Percentiles rank a stretch among this genome's conserved stretches.
These are phyloP conservation scores for Aurinia saxatilis DNA, from an alignment of 345 rosid genomes.

Conservation along the genomic window DNA sequence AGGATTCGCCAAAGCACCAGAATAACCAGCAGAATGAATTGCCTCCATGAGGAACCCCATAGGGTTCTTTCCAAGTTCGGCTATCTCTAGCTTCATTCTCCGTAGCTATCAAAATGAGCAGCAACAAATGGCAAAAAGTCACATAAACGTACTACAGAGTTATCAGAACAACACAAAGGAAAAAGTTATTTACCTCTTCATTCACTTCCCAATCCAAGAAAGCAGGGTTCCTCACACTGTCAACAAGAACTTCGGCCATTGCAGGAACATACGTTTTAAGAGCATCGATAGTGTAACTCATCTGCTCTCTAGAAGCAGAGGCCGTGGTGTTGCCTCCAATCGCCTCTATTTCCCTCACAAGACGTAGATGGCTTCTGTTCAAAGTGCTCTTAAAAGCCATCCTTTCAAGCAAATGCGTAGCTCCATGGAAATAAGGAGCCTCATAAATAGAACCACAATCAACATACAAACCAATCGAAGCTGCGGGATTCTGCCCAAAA, in stretches of 20 bases:
- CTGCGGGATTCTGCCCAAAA: constrained; percentile 48
- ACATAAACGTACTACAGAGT: neutral
- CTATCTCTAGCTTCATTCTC: constrained; percentile 51
- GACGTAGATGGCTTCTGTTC: constrained; percentile 53
- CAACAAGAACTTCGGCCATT: constrained; percentile 72
- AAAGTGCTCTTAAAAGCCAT: constrained; percentile 78
- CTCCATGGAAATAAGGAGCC: constrained; percentile 53
- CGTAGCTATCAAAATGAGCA: constrained; percentile 35
- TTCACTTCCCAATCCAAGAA: constrained; percentile 82
- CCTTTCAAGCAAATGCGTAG: constrained; percentile 62
- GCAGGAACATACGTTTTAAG: constrained; percentile 62
- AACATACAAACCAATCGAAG: constrained; percentile 56
- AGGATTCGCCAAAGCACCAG: constrained; percentile 65
- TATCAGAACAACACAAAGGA: neutral
- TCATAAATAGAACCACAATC: constrained; percentile 69
- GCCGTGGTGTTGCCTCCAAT: constrained; percentile 61
- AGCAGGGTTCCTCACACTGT: constrained; percentile 63
- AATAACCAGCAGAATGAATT: constrained; percentile 58
- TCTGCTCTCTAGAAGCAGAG: constrained; percentile 69
- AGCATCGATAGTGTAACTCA: constrained; percentile 64
- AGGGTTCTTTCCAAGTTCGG: constrained; percentile 53
- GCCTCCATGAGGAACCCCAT: constrained; percentile 70
- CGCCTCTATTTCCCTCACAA: constrained; percentile 73
- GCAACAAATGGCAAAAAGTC: neutral
- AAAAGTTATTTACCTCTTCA: constrained; percentile 45